Percentiles rank a stretch among this genome's conserved stretches.
Conservation (phyloP, 139 green algal species). For the Yamagishiella unicocca region DNA sequence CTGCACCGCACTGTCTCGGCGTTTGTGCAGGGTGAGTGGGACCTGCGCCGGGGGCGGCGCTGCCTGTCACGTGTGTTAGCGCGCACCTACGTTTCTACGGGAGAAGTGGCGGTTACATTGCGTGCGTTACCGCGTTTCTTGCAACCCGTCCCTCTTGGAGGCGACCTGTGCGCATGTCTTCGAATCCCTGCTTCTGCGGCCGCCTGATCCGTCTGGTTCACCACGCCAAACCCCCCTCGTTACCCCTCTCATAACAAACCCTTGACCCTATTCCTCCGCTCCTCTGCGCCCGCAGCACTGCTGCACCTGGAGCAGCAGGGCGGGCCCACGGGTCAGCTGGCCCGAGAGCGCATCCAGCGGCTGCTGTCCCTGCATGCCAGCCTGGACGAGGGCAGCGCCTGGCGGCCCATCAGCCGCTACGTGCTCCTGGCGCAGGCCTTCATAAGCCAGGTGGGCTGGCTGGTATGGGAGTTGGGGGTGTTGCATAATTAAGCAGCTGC, state of each 20-base stretch:
- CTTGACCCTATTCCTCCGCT: too few species aligned
- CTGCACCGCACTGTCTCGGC: conserved; percentile 34
- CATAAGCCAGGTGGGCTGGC: not conserved
- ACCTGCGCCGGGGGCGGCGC: too few species aligned
- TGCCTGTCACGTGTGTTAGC: too few species aligned
- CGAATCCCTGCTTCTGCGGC: not conserved
- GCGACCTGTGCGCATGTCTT: too few species aligned
- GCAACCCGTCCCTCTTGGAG: too few species aligned
- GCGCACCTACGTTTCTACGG: too few species aligned
- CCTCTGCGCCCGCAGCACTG: not conserved
- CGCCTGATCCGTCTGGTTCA: not conserved
- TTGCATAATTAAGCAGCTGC: too few species aligned
- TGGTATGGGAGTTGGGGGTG: not conserved
- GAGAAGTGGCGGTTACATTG: too few species aligned
- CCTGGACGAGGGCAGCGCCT: conserved; percentile 15
- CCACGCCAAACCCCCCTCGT: not conserved
- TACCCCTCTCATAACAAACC: not conserved
- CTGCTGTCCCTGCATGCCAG: conserved; percentile 15
- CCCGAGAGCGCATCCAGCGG: not conserved
- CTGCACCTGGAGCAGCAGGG: conserved; percentile 13
- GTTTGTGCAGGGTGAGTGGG: conserved; percentile 4
- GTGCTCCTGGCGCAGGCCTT: conserved; percentile 26
- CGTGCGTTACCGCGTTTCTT: too few species aligned
- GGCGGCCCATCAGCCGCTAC: conserved; percentile 24
- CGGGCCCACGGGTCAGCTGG: not conserved